These are phyloP conservation scores for Didymella arachidicola DNA, from an alignment of 2,329 filamentous ascomycete species.

Conservation along the genomic window DNA sequence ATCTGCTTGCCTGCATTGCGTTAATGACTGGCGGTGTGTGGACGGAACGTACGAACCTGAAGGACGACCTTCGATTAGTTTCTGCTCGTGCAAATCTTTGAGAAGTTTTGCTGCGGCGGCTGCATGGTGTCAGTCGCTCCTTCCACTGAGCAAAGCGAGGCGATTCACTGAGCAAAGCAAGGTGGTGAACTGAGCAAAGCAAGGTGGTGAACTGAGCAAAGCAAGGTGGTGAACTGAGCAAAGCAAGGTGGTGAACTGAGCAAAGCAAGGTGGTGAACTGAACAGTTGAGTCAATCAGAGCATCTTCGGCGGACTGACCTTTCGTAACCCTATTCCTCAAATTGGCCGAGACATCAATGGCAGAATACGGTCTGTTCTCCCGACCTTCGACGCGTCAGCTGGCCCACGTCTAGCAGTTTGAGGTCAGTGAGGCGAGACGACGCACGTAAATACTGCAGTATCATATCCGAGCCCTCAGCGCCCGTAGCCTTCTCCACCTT, in stretches of 20 bases:
- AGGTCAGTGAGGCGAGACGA: constrained; percentile 16
- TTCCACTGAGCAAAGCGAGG: not conserved
- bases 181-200: no score
- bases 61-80: constrained; percentile 64
- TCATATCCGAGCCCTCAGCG: constrained; percentile 53
- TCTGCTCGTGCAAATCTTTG: constrained; percentile 68
- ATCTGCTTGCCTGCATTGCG: constrained; percentile 63
- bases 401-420: not conserved
- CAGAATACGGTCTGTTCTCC: constrained; percentile 65
- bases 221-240: no score
- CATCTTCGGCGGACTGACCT: constrained; percentile 40
- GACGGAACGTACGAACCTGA: constrained; percentile 53
- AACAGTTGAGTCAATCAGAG: no score
- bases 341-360: constrained; percentile 67
- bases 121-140: constrained; percentile 37
- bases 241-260: not conserved
- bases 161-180: no score
- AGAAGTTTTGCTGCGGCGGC: constrained; percentile 67
- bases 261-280: no score
- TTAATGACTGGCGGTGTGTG: not conserved
- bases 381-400: constrained; percentile 47
- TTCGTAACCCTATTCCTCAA: constrained; percentile 68
- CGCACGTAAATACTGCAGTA: constrained; percentile 61
- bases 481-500: constrained; percentile 46
- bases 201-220: no score